Evolutionary conservation across 2,329 filamentous ascomycete genomes (phyloP), one percentile per base, ranked within the genome.

Genomic region (Neonectria sp.): DNA sequence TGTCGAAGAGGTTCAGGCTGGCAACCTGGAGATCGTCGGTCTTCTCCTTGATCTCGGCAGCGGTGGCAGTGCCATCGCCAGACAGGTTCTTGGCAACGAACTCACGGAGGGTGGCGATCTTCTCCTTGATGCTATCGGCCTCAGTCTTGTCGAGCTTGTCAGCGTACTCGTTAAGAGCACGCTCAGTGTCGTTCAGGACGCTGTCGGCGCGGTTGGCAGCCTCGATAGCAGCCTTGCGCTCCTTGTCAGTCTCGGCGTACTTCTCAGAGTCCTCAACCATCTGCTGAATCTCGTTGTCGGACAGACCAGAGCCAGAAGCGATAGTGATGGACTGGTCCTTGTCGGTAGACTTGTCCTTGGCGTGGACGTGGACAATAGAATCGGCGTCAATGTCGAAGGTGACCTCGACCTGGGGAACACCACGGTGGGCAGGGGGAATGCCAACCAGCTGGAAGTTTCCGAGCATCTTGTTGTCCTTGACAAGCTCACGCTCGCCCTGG

Each of bases 291-390:
- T 99, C 95, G 63, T 88, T 84, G 70, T 99, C 95, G 55, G 94
- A 97, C 65, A 98, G 93, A 90, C 96, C 95, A 73, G 95, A 98
- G 83, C 95, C 96, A 67, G 95, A 98, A 63, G 95, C 95, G 82
- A 99, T 97, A 82, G 95, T 98, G 86, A 99, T 98, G 70, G 95
- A 98, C 89, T 99, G 95, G 82, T 98, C 95, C 92, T 98, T 98
- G 91, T 94, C 94, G 86, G 95, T 98, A 77, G 95, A 95, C 92
- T 98, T 98, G 87, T 98, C 95, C 90, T 97, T 97, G 83, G 95
- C 95, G 83, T 96, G 93, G 72, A 98, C 95, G 88, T 98, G 95
- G 77, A 98, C 95, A 77, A 98, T 98, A 21, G 95, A 97, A 84
- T 98, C 95, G 79, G 95, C 95, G 78, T 98, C 95, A 82, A 98